Base-by-base conservation (phyloP, 2,329 filamentous ascomycete species). In the Verticillium alfalfae region DNA sequence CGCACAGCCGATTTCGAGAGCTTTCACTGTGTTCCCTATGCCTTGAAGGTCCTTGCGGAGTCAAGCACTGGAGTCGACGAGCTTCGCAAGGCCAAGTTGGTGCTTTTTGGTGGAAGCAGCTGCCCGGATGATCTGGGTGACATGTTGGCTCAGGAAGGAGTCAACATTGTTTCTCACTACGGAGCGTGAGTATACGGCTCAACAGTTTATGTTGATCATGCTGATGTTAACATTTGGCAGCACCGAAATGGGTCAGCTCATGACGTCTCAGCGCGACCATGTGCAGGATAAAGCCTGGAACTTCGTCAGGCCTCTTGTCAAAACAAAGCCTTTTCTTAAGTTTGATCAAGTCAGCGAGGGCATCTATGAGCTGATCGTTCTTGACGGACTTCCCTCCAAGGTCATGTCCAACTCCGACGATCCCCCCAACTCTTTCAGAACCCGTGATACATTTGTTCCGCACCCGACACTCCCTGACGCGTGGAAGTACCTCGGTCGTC, bases 1-100 rank as follows among this genome's bases (percentile, higher is more conserved):
- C 67, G 72, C 2, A 68, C 70, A 0, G 67, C 76, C 31, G 68
- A 77, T 45, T 76, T 80, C 0, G 75, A 86, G 58, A 77, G 82
- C 45, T 77, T 86, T 58, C 80, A 84, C 63, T 78, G 75, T 31
- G 85, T 88, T 2, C 85, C 85, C 0, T 87, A 87, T 63, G 78
- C 81, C 0, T 68, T 88, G 45, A 85, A 86, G 65, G 71, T 88
- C 1, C 74, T 88, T 0, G 78, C 80, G 0, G 85, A 88, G 67
- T 79, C 79, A 0, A 72, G 79, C 1, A 77, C 79, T 12, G 85
- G 84, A 0, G 75, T 84, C 7, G 69, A 76, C 4, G 71, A 70
- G 12, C 69, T 85, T 41, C 72, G 71, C 10, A 72, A 70, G 15
- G 72, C 78, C 34, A 76, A 79, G 57, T 68, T 81, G 3, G 81